Percentiles rank a stretch among this genome's conserved stretches.
These are phyloP conservation scores for Platanthera guangdongensis DNA, from an alignment of 106 monocot species.

Conservation along the genomic window DNA sequence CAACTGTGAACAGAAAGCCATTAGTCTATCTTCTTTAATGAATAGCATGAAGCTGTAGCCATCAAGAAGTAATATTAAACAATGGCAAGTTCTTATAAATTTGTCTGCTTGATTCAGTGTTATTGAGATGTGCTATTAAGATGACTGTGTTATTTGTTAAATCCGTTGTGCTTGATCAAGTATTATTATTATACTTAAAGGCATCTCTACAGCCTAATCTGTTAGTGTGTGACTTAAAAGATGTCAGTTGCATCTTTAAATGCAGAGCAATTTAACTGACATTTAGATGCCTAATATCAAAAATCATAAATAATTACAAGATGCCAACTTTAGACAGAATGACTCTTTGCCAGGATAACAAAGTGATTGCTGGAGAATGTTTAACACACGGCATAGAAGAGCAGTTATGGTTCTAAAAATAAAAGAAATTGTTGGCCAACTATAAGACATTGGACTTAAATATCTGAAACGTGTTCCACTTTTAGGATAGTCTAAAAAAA, in stretches of 20 bases:
- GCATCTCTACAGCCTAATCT: too few relatives aligned
- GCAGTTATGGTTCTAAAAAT: too few relatives aligned
- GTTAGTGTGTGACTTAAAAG: too few relatives aligned
- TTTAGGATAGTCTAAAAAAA: not conserved
- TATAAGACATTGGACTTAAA: not conserved
- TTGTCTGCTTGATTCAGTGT: too few relatives aligned
- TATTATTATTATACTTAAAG: too few relatives aligned
- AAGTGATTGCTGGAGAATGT: not conserved
- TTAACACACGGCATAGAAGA: too few relatives aligned
- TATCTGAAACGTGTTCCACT: not conserved
- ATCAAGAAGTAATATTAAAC: not conserved
- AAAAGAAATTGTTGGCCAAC: not conserved
- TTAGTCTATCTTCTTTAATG: not conserved
- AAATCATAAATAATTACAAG: not conserved
- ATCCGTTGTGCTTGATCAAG: too few relatives aligned
- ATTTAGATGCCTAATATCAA: not conserved
- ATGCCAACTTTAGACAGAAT: not conserved
- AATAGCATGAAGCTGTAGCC: not conserved
- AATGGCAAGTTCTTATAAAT: not conserved
- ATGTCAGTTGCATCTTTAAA: too few relatives aligned
- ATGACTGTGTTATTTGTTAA: too few relatives aligned
- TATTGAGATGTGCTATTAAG: too few relatives aligned
- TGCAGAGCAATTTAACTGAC: too few relatives aligned
- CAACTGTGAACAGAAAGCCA: slow-evolving; percentile 32
- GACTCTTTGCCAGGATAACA: not conserved